Base-by-base conservation (phyloP, 2,329 filamentous ascomycete genomes). In the Colletotrichum echinochloae region DNA sequence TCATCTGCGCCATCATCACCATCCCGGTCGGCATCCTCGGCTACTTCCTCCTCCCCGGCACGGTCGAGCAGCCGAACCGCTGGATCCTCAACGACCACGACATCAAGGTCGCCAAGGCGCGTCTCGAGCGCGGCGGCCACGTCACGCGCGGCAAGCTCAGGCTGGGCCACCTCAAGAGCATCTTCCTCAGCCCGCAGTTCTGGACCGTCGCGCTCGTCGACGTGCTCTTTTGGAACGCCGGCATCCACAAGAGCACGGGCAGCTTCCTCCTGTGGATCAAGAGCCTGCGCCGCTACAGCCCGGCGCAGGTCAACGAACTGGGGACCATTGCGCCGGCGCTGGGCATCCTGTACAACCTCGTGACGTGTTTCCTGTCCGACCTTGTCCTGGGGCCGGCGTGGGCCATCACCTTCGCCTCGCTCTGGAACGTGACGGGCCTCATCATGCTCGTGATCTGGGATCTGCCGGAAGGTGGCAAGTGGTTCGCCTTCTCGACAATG, bases 401-500 rank as follows among this genome's bases (percentile, higher is more conserved):
- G 78, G 88, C 0, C 12, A 71, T 71, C 18, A 69, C 65, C 2
- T 71, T 71, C 18, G 54, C 69, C 3, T 68, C 69, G 20, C 35
- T 69, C 1, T 68, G 65, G 69, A 71, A 71, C 33, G 55, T 60
- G 20, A 65, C 60, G 2, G 69, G 69, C 2, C 39, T 68, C 0
- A 57, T 69, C 8, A 87, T 89, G 41, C 79, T 89, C 9, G 80
- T 84, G 1, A 77, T 88, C 14, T 90, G 87, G 88, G 76, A 86
- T 16, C 86, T 89, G 0, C 86, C 87, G 0, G 86, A 89, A 66
- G 74, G 81, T 0, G 86, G 86, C 0, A 79, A 83, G 18, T 89
- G 86, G 85, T 87, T 87, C 64, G 86, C 85, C 0, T 75, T 89
- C 81, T 75, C 77, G 30, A 87, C 83, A 0, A 71, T 70, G 65